Evolutionary conservation across 1,139 yeast species (phyloP).

Genomic region (Saccharomyces pastorianus): DNA sequence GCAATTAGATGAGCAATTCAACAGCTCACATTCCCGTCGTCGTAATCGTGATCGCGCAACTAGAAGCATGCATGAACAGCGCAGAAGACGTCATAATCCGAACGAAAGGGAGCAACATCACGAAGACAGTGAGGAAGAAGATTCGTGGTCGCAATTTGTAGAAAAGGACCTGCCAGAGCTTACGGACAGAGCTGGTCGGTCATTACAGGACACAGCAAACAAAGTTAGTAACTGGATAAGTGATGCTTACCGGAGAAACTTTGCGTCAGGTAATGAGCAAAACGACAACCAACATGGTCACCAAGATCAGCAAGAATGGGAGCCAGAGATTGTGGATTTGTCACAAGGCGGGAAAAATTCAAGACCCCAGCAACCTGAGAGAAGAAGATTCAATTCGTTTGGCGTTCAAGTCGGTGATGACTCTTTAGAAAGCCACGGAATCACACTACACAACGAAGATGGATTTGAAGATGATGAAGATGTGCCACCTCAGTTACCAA

Average conservation of each 20-base stretch:
- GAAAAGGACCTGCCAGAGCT: constrained; percentile 57
- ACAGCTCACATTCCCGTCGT: constrained; percentile 16
- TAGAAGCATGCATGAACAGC: constrained; percentile 17
- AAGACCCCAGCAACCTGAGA: constrained; percentile 18
- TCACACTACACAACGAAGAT: constrained; percentile 43
- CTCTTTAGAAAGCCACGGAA: constrained; percentile 49
- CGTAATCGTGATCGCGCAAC: constrained; percentile 6
- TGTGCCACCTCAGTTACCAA: constrained; percentile 39
- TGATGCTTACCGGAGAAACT: constrained; percentile 40
- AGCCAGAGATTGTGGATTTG: neutral
- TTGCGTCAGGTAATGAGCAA: constrained; percentile 19
- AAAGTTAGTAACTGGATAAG: constrained; percentile 79
- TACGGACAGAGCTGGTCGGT: constrained; percentile 62
- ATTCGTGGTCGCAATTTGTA: constrained; percentile 56
- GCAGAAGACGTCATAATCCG: constrained; percentile 15
- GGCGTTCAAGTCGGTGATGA: constrained; percentile 40
- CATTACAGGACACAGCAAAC: constrained; percentile 75
- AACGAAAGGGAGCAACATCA: constrained; percentile 24
- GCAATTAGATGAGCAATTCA: constrained; percentile 65
- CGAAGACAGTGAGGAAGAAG: constrained; percentile 36
- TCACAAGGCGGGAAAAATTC: neutral
- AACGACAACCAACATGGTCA: constrained; percentile 16
- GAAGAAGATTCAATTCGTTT: constrained; percentile 31
- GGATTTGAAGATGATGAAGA: constrained; percentile 31
- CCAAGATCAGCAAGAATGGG: constrained; percentile 9